Base-by-base conservation (phyloP, 768 basidiomycete genomes). In the Tricholoma matsutake region DNA sequence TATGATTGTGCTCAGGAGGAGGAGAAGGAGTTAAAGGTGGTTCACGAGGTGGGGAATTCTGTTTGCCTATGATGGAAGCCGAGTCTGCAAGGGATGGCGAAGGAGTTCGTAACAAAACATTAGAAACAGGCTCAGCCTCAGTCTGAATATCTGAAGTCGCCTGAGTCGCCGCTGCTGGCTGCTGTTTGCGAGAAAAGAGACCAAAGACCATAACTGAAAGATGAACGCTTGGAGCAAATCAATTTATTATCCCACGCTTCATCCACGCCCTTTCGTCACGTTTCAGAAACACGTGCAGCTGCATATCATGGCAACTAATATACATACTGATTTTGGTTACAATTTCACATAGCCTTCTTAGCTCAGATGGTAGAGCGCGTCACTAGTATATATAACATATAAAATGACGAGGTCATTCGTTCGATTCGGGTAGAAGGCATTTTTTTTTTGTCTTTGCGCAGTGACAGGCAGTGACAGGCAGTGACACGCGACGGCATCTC, bases 291-390 rank as follows among this genome's bases (percentile, higher is more conserved):
- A n/a, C n/a, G n/a, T n/a, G n/a, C n/a, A n/a, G n/a, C n/a, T n/a
- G n/a, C n/a, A n/a, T n/a, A n/a, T n/a, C n/a, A n/a, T n/a, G n/a
- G n/a, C n/a, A n/a, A n/a, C n/a, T n/a, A n/a, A n/a, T n/a, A n/a
- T n/a, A n/a, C n/a, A n/a, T n/a, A n/a, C n/a, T n/a, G n/a, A n/a
- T n/a, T n/a, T n/a, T n/a, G n/a, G n/a, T n/a, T n/a, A n/a, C n/a
- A n/a, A n/a, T n/a, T n/a, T n/a, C n/a, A n/a, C n/a, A n/a, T n/a
- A n/a, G 76, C 78, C 79, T 75, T 76, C 80, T 80, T 80, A 81
- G 80, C 80, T 81, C 80, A 81, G 79, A 75, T 74, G 79, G 79
- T 79, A 80, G 78, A 80, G 79, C 79, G 80, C 80, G 77, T 81
- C 79, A 81, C 80, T 80, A 78, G 78, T 79, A 78, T 11, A 20